Conservation (phyloP, 805 yeast genomes). For the Metschnikowia lachancei region DNA sequence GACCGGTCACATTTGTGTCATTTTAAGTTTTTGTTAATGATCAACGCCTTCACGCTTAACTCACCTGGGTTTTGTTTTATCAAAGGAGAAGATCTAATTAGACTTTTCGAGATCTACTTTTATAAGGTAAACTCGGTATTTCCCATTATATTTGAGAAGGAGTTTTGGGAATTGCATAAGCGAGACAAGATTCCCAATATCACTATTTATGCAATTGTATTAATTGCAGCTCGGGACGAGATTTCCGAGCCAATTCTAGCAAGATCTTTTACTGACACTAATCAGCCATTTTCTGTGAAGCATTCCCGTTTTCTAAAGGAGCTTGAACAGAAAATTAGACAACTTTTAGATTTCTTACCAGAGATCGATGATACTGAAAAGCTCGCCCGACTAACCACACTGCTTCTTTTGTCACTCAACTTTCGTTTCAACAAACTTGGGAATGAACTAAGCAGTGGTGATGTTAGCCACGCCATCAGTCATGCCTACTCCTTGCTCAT, state of each 20-base stretch:
- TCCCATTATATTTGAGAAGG: conserved; percentile 41
- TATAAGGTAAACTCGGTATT: conserved; percentile 38
- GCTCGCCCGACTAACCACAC: conserved; percentile 20
- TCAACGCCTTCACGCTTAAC: conserved; percentile 20
- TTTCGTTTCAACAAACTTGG: conserved; percentile 23
- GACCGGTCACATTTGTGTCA: conserved; percentile 12
- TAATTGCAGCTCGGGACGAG: conserved; percentile 42
- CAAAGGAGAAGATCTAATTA: conserved; percentile 11
- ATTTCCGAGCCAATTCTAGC: conserved; percentile 21
- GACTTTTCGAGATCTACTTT: conserved; percentile 38
- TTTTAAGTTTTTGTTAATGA: conserved; percentile 15
- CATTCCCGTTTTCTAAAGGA: conserved; percentile 13
- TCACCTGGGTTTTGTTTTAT: conserved; percentile 21
- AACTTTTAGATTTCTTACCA: conserved; percentile 22
- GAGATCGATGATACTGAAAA: conserved; percentile 25
- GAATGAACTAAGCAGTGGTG: conserved; percentile 24
- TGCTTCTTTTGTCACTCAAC: conserved; percentile 20
- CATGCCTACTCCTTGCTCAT: conserved; percentile 21
- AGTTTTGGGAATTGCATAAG: conserved; percentile 36
- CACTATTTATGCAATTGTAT: conserved; percentile 42
- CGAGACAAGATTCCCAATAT: conserved; percentile 38
- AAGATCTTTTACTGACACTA: conserved; percentile 11
- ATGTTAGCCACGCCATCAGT: conserved; percentile 21
- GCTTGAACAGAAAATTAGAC: conserved; percentile 23
- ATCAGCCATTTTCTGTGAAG: conserved; percentile 8